These are phyloP conservation scores for Tylopilus subfusipes DNA, from an alignment of 768 basidiomycete species.

Conservation along the genomic window DNA sequence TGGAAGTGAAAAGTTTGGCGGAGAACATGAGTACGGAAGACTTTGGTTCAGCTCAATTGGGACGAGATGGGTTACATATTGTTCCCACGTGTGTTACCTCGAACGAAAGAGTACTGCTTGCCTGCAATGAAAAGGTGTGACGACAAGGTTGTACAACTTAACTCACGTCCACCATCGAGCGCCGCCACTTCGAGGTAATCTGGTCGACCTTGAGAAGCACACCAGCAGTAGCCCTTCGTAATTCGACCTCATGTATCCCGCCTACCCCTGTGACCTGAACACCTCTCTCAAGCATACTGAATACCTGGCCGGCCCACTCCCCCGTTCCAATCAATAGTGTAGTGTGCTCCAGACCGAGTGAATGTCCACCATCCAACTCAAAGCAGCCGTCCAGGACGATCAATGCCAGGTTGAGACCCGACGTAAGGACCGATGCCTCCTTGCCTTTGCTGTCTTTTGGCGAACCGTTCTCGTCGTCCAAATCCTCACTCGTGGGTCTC, in stretches of 20 bases:
- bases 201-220: constrained; percentile 79
- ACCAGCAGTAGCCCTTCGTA: constrained; percentile 72
- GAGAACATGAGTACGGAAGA: constrained; percentile 21
- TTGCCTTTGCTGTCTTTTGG: constrained; percentile 34
- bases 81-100: constrained; percentile 12
- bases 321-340: constrained; percentile 63
- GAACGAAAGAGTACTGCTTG: neutral
- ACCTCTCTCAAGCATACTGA: constrained; percentile 64
- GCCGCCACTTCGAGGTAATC: constrained; percentile 62
- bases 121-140: too few relatives aligned
- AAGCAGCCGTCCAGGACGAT: constrained; percentile 71
- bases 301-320: constrained; percentile 78
- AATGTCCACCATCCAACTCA: constrained; percentile 73
- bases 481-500: constrained; percentile 33
- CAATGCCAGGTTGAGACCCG: constrained; percentile 75
- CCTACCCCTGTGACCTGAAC: constrained; percentile 58
- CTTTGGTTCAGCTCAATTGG: neutral
- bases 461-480: constrained; percentile 30
- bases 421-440: constrained; percentile 70
- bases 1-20: constrained; percentile 10
- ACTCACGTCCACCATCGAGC: constrained; percentile 52
- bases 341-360: constrained; percentile 73
- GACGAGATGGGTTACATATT: neutral
- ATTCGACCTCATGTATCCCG: constrained; percentile 56
- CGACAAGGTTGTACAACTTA: constrained; percentile 2